Percentiles rank a stretch among this genome's conserved stretches.
Conservation (phyloP, 352 stramenopile species). For the Globisporangium splendens region DNA sequence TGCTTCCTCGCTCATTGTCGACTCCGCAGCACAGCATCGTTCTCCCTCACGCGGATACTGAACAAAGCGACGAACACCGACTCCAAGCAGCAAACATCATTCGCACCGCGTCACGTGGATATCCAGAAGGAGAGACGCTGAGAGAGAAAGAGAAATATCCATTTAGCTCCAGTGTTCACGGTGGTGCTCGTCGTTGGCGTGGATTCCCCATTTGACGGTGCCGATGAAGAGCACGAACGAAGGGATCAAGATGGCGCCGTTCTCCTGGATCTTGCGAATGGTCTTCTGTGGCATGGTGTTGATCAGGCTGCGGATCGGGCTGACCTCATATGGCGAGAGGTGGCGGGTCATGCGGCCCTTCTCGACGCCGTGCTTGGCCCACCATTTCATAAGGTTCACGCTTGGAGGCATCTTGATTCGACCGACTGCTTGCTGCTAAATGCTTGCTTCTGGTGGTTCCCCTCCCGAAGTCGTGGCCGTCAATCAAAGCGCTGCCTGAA, state of each 20-base stretch:
- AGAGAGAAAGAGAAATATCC: not conserved
- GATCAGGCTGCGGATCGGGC: constrained; percentile 68
- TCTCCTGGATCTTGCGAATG: constrained; percentile 79
- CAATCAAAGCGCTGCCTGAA: not conserved
- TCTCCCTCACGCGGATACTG: not conserved
- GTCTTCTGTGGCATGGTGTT: constrained; percentile 72
- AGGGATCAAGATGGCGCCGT: constrained; percentile 67
- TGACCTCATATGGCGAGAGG: constrained; percentile 65
- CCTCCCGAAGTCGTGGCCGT: not conserved
- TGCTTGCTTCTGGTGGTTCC: constrained; percentile 22
- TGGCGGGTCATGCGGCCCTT: constrained; percentile 62
- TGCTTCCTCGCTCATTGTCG: not conserved
- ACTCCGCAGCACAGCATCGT: not conserved
- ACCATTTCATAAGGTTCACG: constrained; percentile 63
- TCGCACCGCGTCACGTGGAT: not conserved
- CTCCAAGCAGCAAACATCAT: not conserved
- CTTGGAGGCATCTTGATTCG: constrained; percentile 32
- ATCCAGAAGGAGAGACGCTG: not conserved
- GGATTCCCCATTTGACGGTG: constrained; percentile 68
- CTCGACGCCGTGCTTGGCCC: constrained; percentile 65
- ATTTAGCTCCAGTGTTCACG: constrained; percentile 76
- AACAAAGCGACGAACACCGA: not conserved
- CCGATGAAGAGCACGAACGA: constrained; percentile 55
- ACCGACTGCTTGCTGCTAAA: constrained; percentile 16
- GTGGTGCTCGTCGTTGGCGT: constrained; percentile 77